A percentile compares a stretch with the other conserved stretches of the same genome.
Conservation (phyloP, 495 filamentous ascomycete species). For the Penicillium desertorum region DNA sequence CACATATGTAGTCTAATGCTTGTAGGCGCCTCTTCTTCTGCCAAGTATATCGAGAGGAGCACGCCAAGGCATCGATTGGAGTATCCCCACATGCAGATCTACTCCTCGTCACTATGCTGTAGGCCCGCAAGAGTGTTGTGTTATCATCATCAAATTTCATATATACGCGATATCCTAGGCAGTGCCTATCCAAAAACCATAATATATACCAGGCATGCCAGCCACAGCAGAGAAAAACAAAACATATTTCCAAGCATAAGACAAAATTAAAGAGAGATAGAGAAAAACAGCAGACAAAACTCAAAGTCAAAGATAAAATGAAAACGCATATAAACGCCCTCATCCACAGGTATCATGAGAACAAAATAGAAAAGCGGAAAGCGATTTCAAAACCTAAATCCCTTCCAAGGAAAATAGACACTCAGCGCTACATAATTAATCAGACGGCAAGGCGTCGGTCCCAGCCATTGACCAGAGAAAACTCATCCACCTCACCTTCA, state of each 20-base stretch:
- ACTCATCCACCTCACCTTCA: conserved; percentile 37
- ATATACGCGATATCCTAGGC: not conserved
- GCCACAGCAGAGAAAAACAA: not conserved
- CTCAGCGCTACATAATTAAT: conserved; percentile 6
- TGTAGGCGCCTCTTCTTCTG: not conserved
- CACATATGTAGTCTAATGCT: not conserved
- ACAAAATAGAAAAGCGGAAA: conserved; percentile 5
- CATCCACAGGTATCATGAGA: conserved; percentile 15
- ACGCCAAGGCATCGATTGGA: not conserved
- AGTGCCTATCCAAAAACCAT: not conserved
- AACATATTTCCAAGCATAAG: not conserved
- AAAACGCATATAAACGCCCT: conserved; percentile 8
- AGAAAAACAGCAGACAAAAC: not conserved
- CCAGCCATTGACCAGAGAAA: conserved; percentile 36
- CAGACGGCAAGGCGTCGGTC: conserved; percentile 43
- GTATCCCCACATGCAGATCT: not conserved
- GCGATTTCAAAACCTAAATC: not conserved
- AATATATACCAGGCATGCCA: not conserved
- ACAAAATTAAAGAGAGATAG: not conserved
- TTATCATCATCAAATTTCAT: conserved; percentile 11
- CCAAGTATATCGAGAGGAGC: too few species aligned
- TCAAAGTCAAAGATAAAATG: conserved; percentile 7
- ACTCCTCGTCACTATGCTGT: too few species aligned
- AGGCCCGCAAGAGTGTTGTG: not conserved
- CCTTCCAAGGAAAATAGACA: not conserved